phyloP scores from a whole-genome alignment of 179 eudicot species.

The Vitellaria paradoxa region DNA sequence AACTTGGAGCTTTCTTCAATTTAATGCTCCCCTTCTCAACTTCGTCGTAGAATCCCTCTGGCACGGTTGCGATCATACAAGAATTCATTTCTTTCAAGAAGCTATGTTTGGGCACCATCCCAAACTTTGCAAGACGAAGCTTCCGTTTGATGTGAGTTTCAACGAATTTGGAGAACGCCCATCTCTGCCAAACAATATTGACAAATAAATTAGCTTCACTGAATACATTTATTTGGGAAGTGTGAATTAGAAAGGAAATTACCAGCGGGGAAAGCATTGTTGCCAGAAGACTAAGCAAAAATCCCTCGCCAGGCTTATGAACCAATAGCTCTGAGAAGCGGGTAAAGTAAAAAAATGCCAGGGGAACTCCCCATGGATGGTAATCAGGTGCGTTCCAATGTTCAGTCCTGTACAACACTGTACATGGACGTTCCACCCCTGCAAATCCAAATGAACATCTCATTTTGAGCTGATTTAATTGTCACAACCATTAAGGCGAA shows the following conservation, averaged over 20 bases:
- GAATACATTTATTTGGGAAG: background rate
- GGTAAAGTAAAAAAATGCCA: conserved; percentile 36
- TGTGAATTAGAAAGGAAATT: background rate
- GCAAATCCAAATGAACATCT: too few species aligned
- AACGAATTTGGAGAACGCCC: conserved; percentile 49
- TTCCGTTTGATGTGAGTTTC: conserved; percentile 41
- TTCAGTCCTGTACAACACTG: conserved; percentile 46
- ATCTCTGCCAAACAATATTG: conserved; percentile 36
- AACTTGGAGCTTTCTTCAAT: conserved; percentile 39
- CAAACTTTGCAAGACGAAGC: conserved; percentile 39
- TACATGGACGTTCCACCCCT: conserved; percentile 31
- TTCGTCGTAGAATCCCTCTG: conserved; percentile 46
- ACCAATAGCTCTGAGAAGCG: conserved; percentile 52
- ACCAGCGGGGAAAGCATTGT: conserved; percentile 47
- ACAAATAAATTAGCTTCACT: background rate
- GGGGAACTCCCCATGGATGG: conserved; percentile 48
- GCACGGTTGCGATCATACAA: conserved; percentile 32
- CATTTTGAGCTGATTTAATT: too few species aligned
- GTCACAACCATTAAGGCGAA: too few species aligned
- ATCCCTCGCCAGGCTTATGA: conserved; percentile 66
- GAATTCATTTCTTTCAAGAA: conserved; percentile 40
- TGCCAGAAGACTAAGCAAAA: conserved; percentile 38
- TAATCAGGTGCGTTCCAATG: conserved; percentile 55
- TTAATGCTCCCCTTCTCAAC: conserved; percentile 54
- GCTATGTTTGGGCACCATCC: conserved; percentile 52